Evolutionary conservation across 306 rosid genomes (phyloP).

Genomic region (Pyrus pyrifolia): DNA sequence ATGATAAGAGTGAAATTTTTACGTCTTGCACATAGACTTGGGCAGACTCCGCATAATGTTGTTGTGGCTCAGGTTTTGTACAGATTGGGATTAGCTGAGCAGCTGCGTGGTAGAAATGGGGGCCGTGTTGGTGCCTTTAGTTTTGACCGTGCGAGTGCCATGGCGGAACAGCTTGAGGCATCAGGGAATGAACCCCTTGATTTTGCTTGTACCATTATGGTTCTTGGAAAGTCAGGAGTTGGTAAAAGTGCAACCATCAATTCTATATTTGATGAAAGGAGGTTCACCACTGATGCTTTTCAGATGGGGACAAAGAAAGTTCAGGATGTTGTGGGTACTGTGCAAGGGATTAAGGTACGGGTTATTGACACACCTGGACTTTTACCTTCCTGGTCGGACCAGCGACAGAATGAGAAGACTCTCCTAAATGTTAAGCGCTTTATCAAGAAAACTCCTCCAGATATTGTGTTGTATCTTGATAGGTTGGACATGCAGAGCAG

Average conservation of each 20-base stretch:
- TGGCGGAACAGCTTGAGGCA: constrained; percentile 98
- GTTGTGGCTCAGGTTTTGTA: constrained; percentile 99
- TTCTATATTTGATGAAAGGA: constrained; percentile 90
- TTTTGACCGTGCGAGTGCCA: constrained; percentile 98
- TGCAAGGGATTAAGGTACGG: constrained; percentile 88
- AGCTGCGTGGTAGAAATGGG: constrained; percentile 91
- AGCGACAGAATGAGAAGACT: constrained; percentile 80
- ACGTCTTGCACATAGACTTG: constrained; percentile 89
- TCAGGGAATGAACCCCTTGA: constrained; percentile 91
- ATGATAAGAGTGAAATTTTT: constrained; percentile 93
- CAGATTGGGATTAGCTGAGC: constrained; percentile 92
- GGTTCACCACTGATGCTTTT: constrained; percentile 86
- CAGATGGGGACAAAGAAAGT: constrained; percentile 83
- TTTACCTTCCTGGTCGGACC: constrained; percentile 84
- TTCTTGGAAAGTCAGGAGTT: constrained; percentile 93
- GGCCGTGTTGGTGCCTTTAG: constrained; percentile 97
- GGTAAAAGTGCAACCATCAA: constrained; percentile 98
- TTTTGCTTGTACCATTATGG: constrained; percentile 95
- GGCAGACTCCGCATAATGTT: constrained; percentile 99
- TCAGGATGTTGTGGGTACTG: constrained; percentile 95
- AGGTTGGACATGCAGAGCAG: constrained; percentile 91
- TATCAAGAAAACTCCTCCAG: constrained; percentile 91
- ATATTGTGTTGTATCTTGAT: constrained; percentile 90
- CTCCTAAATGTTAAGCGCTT: constrained; percentile 70
- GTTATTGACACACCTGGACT: constrained; percentile 98